Conservation (phyloP, 164 flowering plant species). For the Cinnamomum micranthum region DNA sequence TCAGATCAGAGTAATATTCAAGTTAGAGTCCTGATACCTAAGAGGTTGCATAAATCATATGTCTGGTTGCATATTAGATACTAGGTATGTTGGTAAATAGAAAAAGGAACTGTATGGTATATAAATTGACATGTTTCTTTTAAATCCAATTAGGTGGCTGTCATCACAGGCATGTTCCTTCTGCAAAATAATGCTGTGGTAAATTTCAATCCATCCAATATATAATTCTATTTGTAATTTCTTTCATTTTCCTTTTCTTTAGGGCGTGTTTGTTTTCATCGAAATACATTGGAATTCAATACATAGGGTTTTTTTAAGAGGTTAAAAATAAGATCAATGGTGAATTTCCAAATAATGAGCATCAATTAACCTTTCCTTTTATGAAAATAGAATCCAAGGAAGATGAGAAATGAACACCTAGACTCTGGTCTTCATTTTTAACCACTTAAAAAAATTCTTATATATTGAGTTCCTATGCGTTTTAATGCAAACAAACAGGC, state of each 20-base stretch:
- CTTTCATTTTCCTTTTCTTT: not conserved
- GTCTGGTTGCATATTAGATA: not conserved
- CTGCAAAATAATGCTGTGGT: constrained; percentile 68
- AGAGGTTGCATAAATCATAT: not conserved
- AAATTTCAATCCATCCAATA: constrained; percentile 9
- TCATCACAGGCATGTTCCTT: constrained; percentile 53
- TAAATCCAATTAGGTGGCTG: constrained; percentile 30
- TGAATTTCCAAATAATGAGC: not conserved
- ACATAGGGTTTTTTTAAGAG: no score
- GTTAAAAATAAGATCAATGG: not conserved
- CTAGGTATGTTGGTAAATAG: not conserved
- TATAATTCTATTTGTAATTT: not conserved
- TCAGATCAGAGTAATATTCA: not conserved
- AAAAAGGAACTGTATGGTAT: not conserved
- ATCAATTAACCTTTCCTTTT: not conserved
- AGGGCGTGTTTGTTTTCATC: not conserved
- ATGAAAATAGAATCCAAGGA: no score
- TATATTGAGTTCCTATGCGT: no score
- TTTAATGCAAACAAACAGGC: no score
- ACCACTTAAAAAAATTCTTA: no score
- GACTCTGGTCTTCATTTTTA: no score
- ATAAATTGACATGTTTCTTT: not conserved
- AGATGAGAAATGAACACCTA: no score
- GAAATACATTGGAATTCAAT: no score
- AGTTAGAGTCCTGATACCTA: not conserved